Percentiles rank a stretch among this genome's conserved stretches.
These are phyloP conservation scores for Phanerodontia chrysosporium DNA, from an alignment of 768 basidiomycete species.

Conservation along the genomic window DNA sequence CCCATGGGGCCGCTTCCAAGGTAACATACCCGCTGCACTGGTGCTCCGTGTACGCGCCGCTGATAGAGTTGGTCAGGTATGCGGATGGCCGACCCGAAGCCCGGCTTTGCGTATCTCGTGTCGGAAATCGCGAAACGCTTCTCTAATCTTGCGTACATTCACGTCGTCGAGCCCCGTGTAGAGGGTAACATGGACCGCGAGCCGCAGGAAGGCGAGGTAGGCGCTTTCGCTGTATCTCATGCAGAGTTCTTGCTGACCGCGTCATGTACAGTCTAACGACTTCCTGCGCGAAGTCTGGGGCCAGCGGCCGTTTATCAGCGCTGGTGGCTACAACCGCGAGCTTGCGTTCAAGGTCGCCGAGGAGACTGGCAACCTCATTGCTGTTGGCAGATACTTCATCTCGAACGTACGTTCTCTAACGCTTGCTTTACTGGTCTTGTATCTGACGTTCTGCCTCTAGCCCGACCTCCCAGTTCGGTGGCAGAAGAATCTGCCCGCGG, in stretches of 20 bases:
- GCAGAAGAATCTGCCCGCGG: constrained; percentile 8
- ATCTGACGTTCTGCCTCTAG: not conserved
- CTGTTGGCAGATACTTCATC: constrained; percentile 11
- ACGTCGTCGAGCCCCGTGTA: constrained; percentile 28
- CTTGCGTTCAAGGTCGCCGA: constrained; percentile 18
- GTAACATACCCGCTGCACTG: constrained; percentile 13
- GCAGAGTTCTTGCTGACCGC: not conserved
- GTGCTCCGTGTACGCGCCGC: too few species aligned
- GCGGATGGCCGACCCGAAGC: constrained; percentile 50
- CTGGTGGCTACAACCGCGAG: constrained; percentile 21
- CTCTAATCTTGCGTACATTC: constrained; percentile 39
- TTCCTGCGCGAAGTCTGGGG: constrained; percentile 23
- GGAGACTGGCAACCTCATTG: constrained; percentile 9
- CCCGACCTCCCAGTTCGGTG: constrained; percentile 16
- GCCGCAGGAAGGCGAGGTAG: constrained; percentile 12
- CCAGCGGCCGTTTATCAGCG: constrained; percentile 16
- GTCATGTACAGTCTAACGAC: constrained; percentile 12
- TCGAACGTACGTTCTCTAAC: constrained; percentile 5
- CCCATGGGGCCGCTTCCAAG: constrained; percentile 32
- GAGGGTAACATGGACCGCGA: constrained; percentile 6
- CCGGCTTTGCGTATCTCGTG: constrained; percentile 51
- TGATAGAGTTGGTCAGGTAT: constrained; percentile 26
- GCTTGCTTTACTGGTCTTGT: not conserved
- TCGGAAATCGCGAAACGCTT: constrained; percentile 32
- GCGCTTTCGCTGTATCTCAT: not conserved